Conservation (phyloP, 2,329 filamentous ascomycete species). For the Emmonsiellopsis sp. region DNA sequence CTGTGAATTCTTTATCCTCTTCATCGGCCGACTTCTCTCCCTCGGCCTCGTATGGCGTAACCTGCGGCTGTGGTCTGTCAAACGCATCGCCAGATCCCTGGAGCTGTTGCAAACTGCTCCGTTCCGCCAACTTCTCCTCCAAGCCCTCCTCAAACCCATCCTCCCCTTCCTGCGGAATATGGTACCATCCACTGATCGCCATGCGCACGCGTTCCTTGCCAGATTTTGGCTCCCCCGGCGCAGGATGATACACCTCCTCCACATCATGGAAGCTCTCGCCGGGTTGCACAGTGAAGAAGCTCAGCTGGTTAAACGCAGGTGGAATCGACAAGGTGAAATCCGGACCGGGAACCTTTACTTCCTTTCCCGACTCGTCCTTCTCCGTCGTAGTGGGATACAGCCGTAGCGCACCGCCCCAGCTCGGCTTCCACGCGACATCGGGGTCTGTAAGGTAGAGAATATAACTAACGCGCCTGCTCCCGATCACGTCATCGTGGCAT, state of each 20-base stretch:
- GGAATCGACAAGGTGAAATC: constrained; percentile 76
- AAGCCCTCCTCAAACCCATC: constrained; percentile 82
- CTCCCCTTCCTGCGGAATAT: constrained; percentile 91
- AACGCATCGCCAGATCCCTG: constrained; percentile 87
- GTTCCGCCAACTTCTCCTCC: constrained; percentile 78
- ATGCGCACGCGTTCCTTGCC: constrained; percentile 65
- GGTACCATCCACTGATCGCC: constrained; percentile 98
- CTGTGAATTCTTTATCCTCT: constrained; percentile 50
- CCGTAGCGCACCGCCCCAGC: constrained; percentile 87
- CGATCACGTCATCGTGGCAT: constrained; percentile 98
- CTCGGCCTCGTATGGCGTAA: constrained; percentile 37
- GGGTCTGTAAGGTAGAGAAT: constrained; percentile 94
- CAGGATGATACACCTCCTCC: constrained; percentile 83
- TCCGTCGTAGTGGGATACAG: constrained; percentile 66
- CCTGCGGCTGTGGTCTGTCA: constrained; percentile 62
- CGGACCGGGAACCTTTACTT: constrained; percentile 69
- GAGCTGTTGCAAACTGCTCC: constrained; percentile 84
- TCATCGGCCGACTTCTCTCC: constrained; percentile 25
- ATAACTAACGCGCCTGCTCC: constrained; percentile 90
- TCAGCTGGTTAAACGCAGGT: constrained; percentile 93
- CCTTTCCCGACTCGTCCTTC: constrained; percentile 58
- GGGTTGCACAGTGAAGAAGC: constrained; percentile 95
- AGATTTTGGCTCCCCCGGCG: constrained; percentile 45
- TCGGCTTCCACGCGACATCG: constrained; percentile 76
- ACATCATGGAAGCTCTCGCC: constrained; percentile 99